A percentile compares a stretch with the other conserved stretches of the same genome.
Conservation (phyloP, 495 filamentous ascomycete genomes). For the Penicillium taxi region DNA sequence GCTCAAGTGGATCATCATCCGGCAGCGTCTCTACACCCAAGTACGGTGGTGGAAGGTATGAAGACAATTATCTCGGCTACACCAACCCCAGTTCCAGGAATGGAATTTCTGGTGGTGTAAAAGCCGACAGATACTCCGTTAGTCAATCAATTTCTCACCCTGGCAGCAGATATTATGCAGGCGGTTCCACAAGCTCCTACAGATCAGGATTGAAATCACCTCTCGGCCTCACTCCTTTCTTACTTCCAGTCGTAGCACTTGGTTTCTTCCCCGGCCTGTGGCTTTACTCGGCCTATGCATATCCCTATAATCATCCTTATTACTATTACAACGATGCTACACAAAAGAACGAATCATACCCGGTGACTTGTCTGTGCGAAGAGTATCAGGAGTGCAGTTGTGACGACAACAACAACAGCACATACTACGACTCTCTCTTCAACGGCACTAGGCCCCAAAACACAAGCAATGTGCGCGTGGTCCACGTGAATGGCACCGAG, state of each 20-base stretch:
- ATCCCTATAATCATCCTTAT: constrained; percentile 58
- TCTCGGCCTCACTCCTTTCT: constrained; percentile 49
- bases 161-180: constrained; percentile 68
- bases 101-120: neutral
- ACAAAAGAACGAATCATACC: constrained; percentile 57
- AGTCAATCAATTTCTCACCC: no score
- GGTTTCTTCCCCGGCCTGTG: constrained; percentile 54
- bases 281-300: constrained; percentile 47
- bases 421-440: constrained; percentile 50
- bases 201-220: constrained; percentile 49
- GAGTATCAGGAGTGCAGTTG: constrained; percentile 68
- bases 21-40: no score
- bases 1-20: no score
- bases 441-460: constrained; percentile 63
- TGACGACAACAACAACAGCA: constrained; percentile 60
- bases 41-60: no score
- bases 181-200: constrained; percentile 67
- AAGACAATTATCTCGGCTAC: no score
- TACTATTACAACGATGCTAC: constrained; percentile 41
- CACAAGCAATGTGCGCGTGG: constrained; percentile 53
- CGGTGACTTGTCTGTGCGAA: constrained; percentile 69
- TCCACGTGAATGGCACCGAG: constrained; percentile 59
- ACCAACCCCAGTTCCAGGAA: no score
- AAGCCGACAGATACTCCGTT: no score
- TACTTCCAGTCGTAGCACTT: constrained; percentile 50